Conservation (phyloP, 441 rosid genomes). For the Hypseocharis bilobata region DNA sequence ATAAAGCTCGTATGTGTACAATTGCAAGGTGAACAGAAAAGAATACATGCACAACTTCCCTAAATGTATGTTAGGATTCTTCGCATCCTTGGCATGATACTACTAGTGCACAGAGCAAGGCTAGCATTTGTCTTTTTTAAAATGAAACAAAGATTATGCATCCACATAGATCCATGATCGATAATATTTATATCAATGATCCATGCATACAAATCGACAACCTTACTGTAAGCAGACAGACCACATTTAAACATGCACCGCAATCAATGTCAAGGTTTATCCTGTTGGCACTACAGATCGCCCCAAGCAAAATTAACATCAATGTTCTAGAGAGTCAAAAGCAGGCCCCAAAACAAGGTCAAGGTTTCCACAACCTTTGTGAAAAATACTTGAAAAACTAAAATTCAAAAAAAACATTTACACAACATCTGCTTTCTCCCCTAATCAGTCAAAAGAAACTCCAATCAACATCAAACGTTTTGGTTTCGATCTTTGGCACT, state of each 20-base stretch:
- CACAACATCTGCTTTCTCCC: no score
- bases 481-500: background rate
- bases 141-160: background rate
- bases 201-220: background rate
- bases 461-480: background rate
- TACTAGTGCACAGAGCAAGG: background rate
- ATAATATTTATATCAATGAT: background rate
- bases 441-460: no score
- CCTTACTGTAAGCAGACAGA: background rate
- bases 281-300: background rate
- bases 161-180: background rate
- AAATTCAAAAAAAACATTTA: no score
- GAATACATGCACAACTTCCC: background rate
- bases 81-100: background rate
- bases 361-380: background rate
- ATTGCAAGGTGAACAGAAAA: background rate
- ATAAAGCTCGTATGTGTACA: background rate
- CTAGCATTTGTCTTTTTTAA: background rate
- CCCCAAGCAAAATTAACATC: background rate
- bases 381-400: background rate
- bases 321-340: background rate
- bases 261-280: background rate
- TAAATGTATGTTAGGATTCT: background rate
- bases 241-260: background rate
- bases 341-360: background rate